phyloP scores from a whole-genome alignment of 768 basidiomycete genomes.

The Boletus subparvulus region DNA sequence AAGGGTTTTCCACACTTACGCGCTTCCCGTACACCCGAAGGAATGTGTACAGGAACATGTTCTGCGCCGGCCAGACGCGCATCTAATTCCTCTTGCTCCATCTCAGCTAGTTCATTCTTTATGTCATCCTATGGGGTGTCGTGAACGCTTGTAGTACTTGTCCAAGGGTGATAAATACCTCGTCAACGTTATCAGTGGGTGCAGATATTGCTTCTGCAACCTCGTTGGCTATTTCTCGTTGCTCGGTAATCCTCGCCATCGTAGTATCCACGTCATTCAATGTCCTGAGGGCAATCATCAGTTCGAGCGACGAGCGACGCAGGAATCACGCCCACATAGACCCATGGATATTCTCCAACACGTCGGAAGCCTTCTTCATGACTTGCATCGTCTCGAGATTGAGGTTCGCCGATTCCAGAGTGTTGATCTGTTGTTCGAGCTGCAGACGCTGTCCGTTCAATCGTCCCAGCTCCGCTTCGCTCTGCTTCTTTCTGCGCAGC shows the following conservation, averaged over 20 bases:
- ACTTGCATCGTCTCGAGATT: conserved; percentile 96
- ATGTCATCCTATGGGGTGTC: conserved; percentile 68
- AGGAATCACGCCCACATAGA: conserved; percentile 64
- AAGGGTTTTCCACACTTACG: conserved; percentile 39
- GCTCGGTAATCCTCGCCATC: conserved; percentile 85
- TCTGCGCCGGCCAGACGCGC: conserved; percentile 84
- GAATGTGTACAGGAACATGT: conserved; percentile 83
- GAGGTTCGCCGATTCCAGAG: conserved; percentile 94
- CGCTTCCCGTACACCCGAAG: conserved; percentile 54
- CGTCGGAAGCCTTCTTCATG: conserved; percentile 94
- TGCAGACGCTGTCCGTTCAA: conserved; percentile 84
- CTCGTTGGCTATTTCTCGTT: conserved; percentile 90
- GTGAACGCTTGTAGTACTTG: background rate
- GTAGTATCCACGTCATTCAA: conserved; percentile 87
- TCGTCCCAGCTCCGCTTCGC: conserved; percentile 83
- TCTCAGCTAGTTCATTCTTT: conserved; percentile 73
- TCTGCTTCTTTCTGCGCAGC: conserved; percentile 89
- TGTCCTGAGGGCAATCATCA: conserved; percentile 47
- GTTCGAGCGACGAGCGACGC: background rate
- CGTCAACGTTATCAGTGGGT: conserved; percentile 67
- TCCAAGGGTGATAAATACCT: conserved; percentile 46
- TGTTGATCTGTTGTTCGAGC: conserved; percentile 95
- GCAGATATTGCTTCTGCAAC: conserved; percentile 86
- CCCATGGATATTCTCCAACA: conserved; percentile 85
- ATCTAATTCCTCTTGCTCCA: conserved; percentile 89